Evolutionary conservation across 2,329 filamentous ascomycete species (phyloP).

Genomic region (Diplocarpon mali): DNA sequence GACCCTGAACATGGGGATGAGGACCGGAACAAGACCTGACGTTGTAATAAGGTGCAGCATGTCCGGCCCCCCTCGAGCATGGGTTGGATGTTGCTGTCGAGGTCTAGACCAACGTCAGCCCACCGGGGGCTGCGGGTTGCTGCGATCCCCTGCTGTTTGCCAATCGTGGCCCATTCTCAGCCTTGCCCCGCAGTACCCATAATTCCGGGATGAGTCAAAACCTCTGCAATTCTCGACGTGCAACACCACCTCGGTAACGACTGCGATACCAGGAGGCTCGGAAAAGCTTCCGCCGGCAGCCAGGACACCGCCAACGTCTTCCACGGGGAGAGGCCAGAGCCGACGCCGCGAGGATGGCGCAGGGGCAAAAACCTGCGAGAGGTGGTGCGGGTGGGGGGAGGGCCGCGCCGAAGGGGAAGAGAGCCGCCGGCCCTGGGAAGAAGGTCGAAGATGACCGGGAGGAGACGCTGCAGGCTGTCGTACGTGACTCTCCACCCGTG

Average conservation of each 20-base stretch:
- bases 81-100: neutral
- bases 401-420: constrained; percentile 22
- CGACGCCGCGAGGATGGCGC: constrained; percentile 11
- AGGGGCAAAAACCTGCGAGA: constrained; percentile 18
- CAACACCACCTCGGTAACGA: too few species aligned
- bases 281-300: too few species aligned
- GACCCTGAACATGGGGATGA: neutral
- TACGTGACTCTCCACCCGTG: constrained; percentile 12
- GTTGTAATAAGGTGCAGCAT: constrained; percentile 15
- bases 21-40: constrained; percentile 3
- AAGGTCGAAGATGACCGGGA: constrained; percentile 28
- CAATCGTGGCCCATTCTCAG: neutral
- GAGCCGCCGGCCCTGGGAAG: constrained; percentile 16
- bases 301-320: too few species aligned
- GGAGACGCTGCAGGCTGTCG: constrained; percentile 28
- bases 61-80: neutral
- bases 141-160: neutral
- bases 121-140: too few species aligned
- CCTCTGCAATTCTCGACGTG: neutral
- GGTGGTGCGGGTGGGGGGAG: constrained; percentile 18
- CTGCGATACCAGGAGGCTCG: too few species aligned
- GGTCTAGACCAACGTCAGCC: neutral
- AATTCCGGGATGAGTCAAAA: neutral
- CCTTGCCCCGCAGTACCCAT: neutral
- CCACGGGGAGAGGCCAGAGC: neutral